These are phyloP conservation scores for Rhizopogon rudus DNA, from an alignment of 768 basidiomycete species.

Conservation along the genomic window DNA sequence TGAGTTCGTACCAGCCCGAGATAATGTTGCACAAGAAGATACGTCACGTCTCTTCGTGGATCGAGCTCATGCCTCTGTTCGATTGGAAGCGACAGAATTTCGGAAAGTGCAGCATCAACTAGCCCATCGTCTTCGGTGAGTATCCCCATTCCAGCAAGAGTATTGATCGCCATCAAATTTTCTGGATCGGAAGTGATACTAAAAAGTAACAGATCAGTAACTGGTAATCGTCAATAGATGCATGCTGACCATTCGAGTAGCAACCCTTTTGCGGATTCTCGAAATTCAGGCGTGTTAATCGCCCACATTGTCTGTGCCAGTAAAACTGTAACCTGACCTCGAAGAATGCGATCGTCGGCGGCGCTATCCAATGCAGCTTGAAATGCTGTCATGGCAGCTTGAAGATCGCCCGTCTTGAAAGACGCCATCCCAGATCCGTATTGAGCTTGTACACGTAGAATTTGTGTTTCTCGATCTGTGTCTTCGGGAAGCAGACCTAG, in stretches of 20 bases:
- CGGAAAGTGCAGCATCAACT: slow-evolving; percentile 82
- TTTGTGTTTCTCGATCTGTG: slow-evolving; percentile 29
- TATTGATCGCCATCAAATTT: slow-evolving; percentile 76
- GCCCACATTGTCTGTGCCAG: slow-evolving; percentile 87
- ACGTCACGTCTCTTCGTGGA: slow-evolving; percentile 61
- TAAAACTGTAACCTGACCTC: slow-evolving; percentile 70
- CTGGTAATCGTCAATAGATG: background rate
- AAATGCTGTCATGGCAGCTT: slow-evolving; percentile 59
- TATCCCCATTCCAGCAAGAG: slow-evolving; percentile 87
- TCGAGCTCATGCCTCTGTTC: slow-evolving; percentile 65
- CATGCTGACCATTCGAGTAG: slow-evolving; percentile 74
- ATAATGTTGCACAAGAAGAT: slow-evolving; percentile 68
- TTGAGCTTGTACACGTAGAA: slow-evolving; percentile 56
- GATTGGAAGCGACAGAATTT: slow-evolving; percentile 65
- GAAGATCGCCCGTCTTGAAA: slow-evolving; percentile 59
- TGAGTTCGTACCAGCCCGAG: slow-evolving; percentile 56
- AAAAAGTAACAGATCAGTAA: slow-evolving; percentile 2
- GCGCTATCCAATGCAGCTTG: slow-evolving; percentile 61
- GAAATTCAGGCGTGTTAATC: slow-evolving; percentile 67
- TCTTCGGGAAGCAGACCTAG: slow-evolving; percentile 63
- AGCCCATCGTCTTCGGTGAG: slow-evolving; percentile 73
- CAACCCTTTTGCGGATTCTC: slow-evolving; percentile 70
- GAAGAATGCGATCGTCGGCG: slow-evolving; percentile 40
- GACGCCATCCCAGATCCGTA: slow-evolving; percentile 72
- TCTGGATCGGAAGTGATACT: slow-evolving; percentile 78